phyloP scores from a whole-genome alignment of 805 yeast genomes.

The Kodamaea lidongshanica region DNA sequence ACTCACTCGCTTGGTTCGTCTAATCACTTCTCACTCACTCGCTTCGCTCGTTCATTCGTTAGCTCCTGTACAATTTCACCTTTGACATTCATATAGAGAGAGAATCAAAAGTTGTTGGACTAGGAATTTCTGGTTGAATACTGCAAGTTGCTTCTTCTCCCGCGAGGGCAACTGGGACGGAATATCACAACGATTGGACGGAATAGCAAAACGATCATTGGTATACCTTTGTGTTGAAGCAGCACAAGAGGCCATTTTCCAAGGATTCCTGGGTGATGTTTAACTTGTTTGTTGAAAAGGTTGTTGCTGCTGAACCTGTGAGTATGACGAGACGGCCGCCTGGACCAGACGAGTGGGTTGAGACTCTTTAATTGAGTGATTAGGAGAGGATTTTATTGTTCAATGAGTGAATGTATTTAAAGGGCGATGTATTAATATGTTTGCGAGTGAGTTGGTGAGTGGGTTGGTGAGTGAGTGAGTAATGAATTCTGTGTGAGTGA shows the following conservation, averaged over 20 bases:
- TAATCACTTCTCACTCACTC: too few species aligned
- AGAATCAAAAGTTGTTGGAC: conserved; percentile 47
- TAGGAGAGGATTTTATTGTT: too few species aligned
- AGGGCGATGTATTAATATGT: too few species aligned
- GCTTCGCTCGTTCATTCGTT: too few species aligned
- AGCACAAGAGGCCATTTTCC: conserved; percentile 45
- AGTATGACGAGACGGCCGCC: conserved; percentile 74
- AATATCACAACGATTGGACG: conserved; percentile 30
- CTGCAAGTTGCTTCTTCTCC: conserved; percentile 62
- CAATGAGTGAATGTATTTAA: too few species aligned
- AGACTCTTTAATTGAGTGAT: too few species aligned
- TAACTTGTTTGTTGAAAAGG: conserved; percentile 52
- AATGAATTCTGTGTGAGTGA: too few species aligned
- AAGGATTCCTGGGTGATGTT: conserved; percentile 86
- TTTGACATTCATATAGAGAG: conserved; percentile 61
- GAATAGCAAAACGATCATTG: too few species aligned
- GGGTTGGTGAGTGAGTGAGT: too few species aligned
- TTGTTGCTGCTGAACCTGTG: conserved; percentile 42
- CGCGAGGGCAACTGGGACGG: conserved; percentile 8
- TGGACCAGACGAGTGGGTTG: conserved; percentile 94
- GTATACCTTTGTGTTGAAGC: conserved; percentile 46
- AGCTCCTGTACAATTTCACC: conserved; percentile 71
- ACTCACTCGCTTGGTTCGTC: too few species aligned
- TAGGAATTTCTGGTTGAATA: conserved; percentile 63
- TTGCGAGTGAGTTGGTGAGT: too few species aligned